Base-by-base conservation (phyloP, 2,329 filamentous ascomycete species). In the Arthrobotrys sphaeroides region DNA sequence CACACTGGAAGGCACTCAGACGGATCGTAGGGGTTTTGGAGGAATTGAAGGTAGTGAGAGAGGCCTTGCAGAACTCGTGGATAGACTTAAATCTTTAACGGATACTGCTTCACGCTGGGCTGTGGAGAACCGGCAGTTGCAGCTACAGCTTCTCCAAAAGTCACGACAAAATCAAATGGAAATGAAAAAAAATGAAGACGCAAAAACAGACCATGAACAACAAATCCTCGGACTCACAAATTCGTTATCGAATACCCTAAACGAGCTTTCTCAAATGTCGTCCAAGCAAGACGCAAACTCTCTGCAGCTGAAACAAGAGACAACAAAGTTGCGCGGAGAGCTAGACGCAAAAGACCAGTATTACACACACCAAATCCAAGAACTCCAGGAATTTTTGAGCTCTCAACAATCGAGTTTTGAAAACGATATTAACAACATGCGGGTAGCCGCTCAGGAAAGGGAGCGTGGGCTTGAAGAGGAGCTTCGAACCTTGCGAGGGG, bases 191-290 rank as follows among this genome's bases (percentile, higher is more conserved):
- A 57, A 59, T 16, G 59, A 75, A 45, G 59, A 59, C 38, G 31
- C 40, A 10, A 75, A 65, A 69, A 47, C 57, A 12, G 47, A 42
- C 20, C 47, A 65, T 16, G 72, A 75, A 22, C 72, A 75, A 26
- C 64, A 75, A 22, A 75, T 75, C 3, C n/a, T 69, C 5, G 72
- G 64, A 6, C 43, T 75, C 7, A 75, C 72, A 12, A 75, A 51
- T 51, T 75, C 72, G 2, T 33, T 75, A 13, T 69, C 72, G 18
- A 69, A 75, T 31, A 68, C 72, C 4, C 16, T 75, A 12, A 65
- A 68, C 24, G 72, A 75, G 22, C 64, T 75, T 24, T 75, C 72
- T 5, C 72, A 75, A 36, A 45, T 75, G 9, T 69, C 72, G 7
- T 69, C 72, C 33, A 53, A 69, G 20, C 72, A 75, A 42, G 72